These are phyloP conservation scores for Pulveroboletus frians DNA, from an alignment of 768 basidiomycete species.

Conservation along the genomic window DNA sequence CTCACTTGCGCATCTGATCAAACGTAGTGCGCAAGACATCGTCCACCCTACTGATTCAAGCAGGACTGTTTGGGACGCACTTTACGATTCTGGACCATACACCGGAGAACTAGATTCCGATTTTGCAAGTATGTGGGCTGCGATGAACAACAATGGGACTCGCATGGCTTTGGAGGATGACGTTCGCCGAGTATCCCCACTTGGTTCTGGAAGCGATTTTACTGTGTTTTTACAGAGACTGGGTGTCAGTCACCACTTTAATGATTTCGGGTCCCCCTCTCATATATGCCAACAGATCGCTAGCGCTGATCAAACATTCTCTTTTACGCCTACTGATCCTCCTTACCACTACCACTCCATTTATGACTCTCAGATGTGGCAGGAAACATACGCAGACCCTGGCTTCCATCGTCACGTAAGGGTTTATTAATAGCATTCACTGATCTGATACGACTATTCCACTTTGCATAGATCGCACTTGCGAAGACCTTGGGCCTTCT, in stretches of 20 bases:
- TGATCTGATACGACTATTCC: not conserved
- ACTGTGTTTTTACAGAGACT: constrained; percentile 85
- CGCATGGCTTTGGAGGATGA: constrained; percentile 23
- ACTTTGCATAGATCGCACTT: constrained; percentile 45
- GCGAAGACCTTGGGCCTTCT: constrained; percentile 62
- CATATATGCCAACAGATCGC: constrained; percentile 23
- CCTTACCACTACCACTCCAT: constrained; percentile 72
- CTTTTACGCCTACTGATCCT: constrained; percentile 41
- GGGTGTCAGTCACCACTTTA: constrained; percentile 40
- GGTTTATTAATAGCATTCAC: not conserved
- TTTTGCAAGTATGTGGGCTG: constrained; percentile 37
- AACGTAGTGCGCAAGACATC: constrained; percentile 47
- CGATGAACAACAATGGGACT: constrained; percentile 25
- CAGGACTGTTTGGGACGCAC: constrained; percentile 57
- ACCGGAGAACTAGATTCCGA: constrained; percentile 39
- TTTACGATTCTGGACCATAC: constrained; percentile 49
- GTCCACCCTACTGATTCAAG: constrained; percentile 49
- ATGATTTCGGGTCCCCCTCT: not conserved
- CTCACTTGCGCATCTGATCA: constrained; percentile 57
- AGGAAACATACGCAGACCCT: constrained; percentile 69
- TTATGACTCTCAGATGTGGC: constrained; percentile 68
- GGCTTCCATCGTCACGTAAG: constrained; percentile 68
- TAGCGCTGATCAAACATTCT: constrained; percentile 30
- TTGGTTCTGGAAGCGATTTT: constrained; percentile 84
- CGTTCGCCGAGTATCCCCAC: constrained; percentile 43